Evolutionary conservation across 2,329 filamentous ascomycete species (phyloP).

Genomic region (Pseudogymnoascus sp.): DNA sequence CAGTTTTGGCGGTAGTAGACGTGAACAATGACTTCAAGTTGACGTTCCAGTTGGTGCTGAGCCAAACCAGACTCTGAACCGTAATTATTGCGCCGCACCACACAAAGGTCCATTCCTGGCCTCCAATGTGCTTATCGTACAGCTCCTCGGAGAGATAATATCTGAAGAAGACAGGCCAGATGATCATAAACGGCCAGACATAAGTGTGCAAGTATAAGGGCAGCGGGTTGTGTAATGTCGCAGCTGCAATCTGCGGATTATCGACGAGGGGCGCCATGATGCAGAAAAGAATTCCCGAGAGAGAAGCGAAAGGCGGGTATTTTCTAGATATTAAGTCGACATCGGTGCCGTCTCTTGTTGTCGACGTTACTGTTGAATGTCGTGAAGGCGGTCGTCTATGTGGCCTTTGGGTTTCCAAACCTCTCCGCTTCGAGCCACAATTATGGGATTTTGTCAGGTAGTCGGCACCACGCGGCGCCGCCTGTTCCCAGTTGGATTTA

Average conservation of each 20-base stretch:
- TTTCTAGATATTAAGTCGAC: conserved; percentile 9
- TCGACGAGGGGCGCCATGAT: conserved; percentile 78
- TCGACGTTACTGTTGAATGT: conserved; percentile 7
- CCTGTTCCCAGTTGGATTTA: conserved; percentile 6
- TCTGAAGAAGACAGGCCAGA: conserved; percentile 88
- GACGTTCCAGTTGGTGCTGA: conserved; percentile 97
- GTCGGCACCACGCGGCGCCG: conserved; percentile 6
- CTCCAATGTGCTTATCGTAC: conserved; percentile 86
- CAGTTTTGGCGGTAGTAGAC: conserved; percentile 58
- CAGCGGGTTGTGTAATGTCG: conserved; percentile 82
- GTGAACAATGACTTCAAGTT: conserved; percentile 78
- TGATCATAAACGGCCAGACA: conserved; percentile 82
- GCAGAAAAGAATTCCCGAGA: conserved; percentile 5
- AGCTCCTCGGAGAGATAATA: conserved; percentile 76
- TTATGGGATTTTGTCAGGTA: conserved; percentile 8
- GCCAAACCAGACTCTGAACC: conserved; percentile 79
- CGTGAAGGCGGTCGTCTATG: conserved; percentile 4
- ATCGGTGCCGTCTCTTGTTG: conserved; percentile 4
- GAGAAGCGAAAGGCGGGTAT: background rate
- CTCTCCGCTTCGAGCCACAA: background rate
- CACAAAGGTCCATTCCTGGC: conserved; percentile 97
- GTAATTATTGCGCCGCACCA: conserved; percentile 86
- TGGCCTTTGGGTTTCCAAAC: conserved; percentile 8
- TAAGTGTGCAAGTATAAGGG: conserved; percentile 77
- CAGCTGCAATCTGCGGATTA: conserved; percentile 79